A percentile compares a stretch with the other conserved stretches of the same genome.
Conservation (phyloP, 768 basidiomycete species). For the Lentinula guzmanii region DNA sequence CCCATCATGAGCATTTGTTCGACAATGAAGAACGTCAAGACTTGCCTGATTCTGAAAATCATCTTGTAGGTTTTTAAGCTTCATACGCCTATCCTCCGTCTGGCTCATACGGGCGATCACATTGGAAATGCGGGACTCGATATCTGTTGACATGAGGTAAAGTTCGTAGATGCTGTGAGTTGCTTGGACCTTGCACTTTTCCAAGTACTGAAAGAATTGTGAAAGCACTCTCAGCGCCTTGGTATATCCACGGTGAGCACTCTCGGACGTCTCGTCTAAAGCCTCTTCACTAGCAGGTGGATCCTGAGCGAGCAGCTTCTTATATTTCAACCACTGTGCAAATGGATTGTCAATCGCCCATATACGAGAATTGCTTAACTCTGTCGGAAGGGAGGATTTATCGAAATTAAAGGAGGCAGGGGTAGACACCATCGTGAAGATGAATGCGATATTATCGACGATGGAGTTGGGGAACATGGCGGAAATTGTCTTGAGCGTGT, state of each 20-base stretch:
- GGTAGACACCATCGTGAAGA: slow-evolving; percentile 18
- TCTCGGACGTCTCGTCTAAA: not conserved
- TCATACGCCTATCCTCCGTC: not conserved
- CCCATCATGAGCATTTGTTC: not conserved
- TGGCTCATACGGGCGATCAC: not conserved
- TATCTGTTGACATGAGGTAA: not conserved
- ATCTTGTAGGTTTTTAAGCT: not conserved
- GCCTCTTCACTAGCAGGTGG: not conserved
- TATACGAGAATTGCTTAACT: not conserved
- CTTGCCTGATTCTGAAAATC: not conserved
- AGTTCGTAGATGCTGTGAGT: slow-evolving; percentile 8
- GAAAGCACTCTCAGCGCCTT: slow-evolving; percentile 11
- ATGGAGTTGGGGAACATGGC: slow-evolving; percentile 19
- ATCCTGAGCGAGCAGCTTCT: not conserved
- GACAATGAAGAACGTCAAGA: not conserved
- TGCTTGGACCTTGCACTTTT: slow-evolving; percentile 10
- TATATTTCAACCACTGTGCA: not conserved
- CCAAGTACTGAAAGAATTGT: slow-evolving; percentile 12
- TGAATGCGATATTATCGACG: slow-evolving; percentile 19
- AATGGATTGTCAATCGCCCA: not conserved
- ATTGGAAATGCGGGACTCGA: not conserved
- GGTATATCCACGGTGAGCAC: not conserved
- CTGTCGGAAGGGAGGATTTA: not conserved
- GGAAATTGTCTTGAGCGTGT: slow-evolving; percentile 16
- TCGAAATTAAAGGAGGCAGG: slow-evolving; percentile 18